Percentiles rank a stretch among this genome's conserved stretches.
Evolutionary conservation across 1,139 yeast genomes (phyloP).

Genomic region (Saccharomycopsis hybrid): DNA sequence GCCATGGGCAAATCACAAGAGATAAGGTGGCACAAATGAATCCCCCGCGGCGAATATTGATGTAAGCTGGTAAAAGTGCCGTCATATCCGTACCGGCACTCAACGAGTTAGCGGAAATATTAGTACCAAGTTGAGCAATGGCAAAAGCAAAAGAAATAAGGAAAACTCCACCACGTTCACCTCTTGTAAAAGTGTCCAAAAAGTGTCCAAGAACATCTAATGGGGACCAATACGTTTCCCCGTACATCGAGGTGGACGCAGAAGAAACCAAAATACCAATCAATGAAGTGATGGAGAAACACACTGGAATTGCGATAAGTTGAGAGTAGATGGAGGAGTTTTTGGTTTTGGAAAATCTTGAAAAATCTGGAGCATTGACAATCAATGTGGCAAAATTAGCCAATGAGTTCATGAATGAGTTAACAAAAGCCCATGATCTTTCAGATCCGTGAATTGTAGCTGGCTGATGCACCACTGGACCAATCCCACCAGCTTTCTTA

Average conservation of each 20-base stretch:
- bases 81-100: slow-evolving; percentile 91
- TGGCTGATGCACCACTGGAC: slow-evolving; percentile 54
- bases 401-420: slow-evolving; percentile 70
- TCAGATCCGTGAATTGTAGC: slow-evolving; percentile 44
- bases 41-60: slow-evolving; percentile 80
- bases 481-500: slow-evolving; percentile 67
- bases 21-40: slow-evolving; percentile 76
- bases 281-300: slow-evolving; percentile 74
- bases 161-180: slow-evolving; percentile 84
- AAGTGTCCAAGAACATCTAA: slow-evolving; percentile 66
- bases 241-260: slow-evolving; percentile 66
- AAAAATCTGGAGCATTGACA: slow-evolving; percentile 84
- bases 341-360: slow-evolving; percentile 66
- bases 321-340: slow-evolving; percentile 47
- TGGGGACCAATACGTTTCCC: slow-evolving; percentile 78
- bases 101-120: slow-evolving; percentile 81
- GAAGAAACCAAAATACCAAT: slow-evolving; percentile 85
- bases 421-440: slow-evolving; percentile 77
- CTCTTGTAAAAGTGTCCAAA: slow-evolving; percentile 54
- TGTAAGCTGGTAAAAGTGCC: slow-evolving; percentile 69
- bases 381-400: slow-evolving; percentile 85
- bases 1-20: slow-evolving; percentile 83
- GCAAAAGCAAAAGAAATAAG: slow-evolving; percentile 72
- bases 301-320: slow-evolving; percentile 60
- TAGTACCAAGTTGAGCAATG: slow-evolving; percentile 86